Percentiles rank a stretch among this genome's conserved stretches.
Conservation (phyloP, 768 basidiomycete species). For the Obba rivulosa region DNA sequence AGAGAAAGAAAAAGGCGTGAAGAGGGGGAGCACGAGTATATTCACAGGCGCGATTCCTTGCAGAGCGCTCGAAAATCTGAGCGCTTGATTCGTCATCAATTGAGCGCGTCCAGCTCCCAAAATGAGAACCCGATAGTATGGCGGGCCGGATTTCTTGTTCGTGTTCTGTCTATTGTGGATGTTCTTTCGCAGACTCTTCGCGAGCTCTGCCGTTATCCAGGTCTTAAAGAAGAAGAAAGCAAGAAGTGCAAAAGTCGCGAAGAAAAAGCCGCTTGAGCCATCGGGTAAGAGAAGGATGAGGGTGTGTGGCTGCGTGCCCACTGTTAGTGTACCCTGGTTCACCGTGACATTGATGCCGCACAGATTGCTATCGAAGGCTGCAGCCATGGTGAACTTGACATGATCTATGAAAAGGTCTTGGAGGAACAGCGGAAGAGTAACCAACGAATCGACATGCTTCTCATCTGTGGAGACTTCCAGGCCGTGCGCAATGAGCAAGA, state of each 20-base stretch:
- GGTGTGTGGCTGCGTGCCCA: too few relatives aligned
- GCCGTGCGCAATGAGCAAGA: slow-evolving; percentile 84
- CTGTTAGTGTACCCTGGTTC: not conserved
- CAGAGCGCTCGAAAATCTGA: too few relatives aligned
- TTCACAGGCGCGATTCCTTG: too few relatives aligned
- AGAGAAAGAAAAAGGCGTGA: not conserved
- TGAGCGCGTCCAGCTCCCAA: too few relatives aligned
- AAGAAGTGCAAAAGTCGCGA: not conserved
- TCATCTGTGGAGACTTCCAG: slow-evolving; percentile 96
- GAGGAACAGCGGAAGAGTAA: slow-evolving; percentile 54
- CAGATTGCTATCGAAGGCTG: slow-evolving; percentile 92
- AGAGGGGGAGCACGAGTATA: not conserved
- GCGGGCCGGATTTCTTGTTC: not conserved
- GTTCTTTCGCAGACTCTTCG: not conserved
- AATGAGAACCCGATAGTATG: too few relatives aligned
- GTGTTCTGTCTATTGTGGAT: not conserved
- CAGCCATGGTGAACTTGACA: slow-evolving; percentile 90
- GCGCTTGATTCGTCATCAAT: too few relatives aligned
- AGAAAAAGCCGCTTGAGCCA: not conserved
- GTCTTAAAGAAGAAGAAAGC: not conserved
- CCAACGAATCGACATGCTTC: slow-evolving; percentile 75
- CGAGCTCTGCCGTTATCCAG: not conserved
- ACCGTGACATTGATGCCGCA: not conserved
- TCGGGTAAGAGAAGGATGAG: too few relatives aligned
- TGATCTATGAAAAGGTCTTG: slow-evolving; percentile 71